These are phyloP conservation scores for Chytriomyces hyalinus DNA, from an alignment of 192 early-diverging fungal species.

Conservation along the genomic window DNA sequence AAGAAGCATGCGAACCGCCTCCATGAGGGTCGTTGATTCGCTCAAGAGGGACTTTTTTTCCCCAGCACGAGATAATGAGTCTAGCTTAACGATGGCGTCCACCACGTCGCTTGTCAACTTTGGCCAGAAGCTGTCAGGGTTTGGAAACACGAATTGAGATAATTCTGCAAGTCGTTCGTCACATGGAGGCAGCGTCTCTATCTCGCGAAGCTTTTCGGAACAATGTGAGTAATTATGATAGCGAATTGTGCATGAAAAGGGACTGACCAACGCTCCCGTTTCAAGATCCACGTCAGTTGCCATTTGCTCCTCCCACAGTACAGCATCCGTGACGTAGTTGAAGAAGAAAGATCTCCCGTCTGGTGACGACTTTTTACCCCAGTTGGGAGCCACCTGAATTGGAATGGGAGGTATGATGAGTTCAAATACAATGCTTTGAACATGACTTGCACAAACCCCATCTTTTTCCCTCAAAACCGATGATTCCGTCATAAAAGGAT, in stretches of 20 bases:
- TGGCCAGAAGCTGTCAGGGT: constrained; percentile 37
- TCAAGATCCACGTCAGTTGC: constrained; percentile 28
- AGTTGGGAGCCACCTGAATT: constrained; percentile 54
- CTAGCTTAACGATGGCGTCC: constrained; percentile 43
- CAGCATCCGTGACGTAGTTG: constrained; percentile 73
- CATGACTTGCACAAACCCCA: background rate
- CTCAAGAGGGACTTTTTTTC: background rate
- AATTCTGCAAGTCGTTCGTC: constrained; percentile 8
- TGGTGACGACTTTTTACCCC: constrained; percentile 63
- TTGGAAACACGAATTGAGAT: background rate
- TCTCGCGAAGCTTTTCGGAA: constrained; percentile 41
- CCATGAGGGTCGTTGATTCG: constrained; percentile 49
- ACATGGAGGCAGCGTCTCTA: constrained; percentile 19
- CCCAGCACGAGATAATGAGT: constrained; percentile 29
- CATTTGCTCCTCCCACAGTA: constrained; percentile 51
- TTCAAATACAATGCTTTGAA: background rate
- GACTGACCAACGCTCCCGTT: constrained; percentile 51
- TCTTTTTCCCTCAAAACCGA: background rate
- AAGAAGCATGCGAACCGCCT: constrained; percentile 60
- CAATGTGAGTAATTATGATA: background rate
- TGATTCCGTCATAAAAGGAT: background rate
- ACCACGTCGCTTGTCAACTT: constrained; percentile 50
- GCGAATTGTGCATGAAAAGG: background rate
- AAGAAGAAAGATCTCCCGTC: constrained; percentile 70
- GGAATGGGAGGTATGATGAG: background rate